Base-by-base conservation (phyloP, 495 filamentous ascomycete genomes). In the Pyronema domesticum region DNA sequence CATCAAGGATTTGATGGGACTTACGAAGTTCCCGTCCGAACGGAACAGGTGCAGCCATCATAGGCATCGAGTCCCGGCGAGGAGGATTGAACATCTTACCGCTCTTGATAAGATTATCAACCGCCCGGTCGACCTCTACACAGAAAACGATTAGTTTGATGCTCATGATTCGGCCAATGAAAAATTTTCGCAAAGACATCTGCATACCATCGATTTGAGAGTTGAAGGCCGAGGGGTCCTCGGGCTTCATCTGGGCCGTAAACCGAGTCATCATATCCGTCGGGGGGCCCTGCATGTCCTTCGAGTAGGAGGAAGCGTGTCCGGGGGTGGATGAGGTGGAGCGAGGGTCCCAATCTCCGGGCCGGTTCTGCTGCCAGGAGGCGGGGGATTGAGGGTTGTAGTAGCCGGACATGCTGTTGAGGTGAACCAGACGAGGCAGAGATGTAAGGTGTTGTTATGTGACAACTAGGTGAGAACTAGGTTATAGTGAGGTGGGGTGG, bases 41-140 rank as follows among this genome's bases (percentile, higher is more conserved):
- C 57, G 76, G 71, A 56, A 62, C 69, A 50, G 47, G 23, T 7
- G 23, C 47, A 60, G 74, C 76, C 71, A 80, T 78, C 69, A 80
- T 68, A 57, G 83, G 83, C 73, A 85, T 79, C 48, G 84, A 95
- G 65, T 95, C 89, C 74, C 91, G 81, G 67, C 91, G 83, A 58
- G 76, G 79, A 58, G 78, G 74, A 65, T 72, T 74, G 71, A 88
- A 94, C 71, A 89, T 80, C 74, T 95, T 95, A 33, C 89, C 88
- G 68, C 86, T 95, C 75, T 95, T 94, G 62, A 85, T 75, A 51
- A 98, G 77, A 68, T 98, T 98, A 64, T 98, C 91, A 64, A 89
- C 75, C 58, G 91, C 91, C 60, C 91, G 82, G 52, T 96, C 89
- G 64, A 98, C 85, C 82, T 98, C 91, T 95, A 62, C n/a, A 59